Conservation (phyloP, 2,329 filamentous ascomycete genomes). For the Pseudonectria foliicola region DNA sequence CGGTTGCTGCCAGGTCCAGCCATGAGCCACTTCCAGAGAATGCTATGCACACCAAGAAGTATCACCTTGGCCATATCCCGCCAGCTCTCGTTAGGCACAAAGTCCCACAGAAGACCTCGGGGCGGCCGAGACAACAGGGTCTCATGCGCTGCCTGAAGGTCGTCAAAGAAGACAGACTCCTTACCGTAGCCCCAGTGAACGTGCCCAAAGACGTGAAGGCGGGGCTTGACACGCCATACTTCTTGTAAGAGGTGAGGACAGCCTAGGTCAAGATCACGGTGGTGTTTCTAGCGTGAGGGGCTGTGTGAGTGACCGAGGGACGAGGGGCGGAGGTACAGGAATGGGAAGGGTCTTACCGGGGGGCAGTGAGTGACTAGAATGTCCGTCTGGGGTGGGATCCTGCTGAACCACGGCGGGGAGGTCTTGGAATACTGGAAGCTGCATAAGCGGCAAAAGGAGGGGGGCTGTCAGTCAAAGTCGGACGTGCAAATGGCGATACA, state of each 20-base stretch:
- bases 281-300: slow-evolving; percentile 44
- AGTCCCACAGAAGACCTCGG: slow-evolving; percentile 37
- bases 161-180: slow-evolving; percentile 67
- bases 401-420: slow-evolving; percentile 64
- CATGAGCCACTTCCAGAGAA: slow-evolving; percentile 53
- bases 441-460: not conserved
- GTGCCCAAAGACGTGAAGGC: slow-evolving; percentile 78
- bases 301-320: no score
- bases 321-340: not conserved
- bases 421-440: slow-evolving; percentile 66
- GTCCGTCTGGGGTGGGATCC: slow-evolving; percentile 65
- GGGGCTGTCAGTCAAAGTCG: slow-evolving; percentile 3
- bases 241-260: slow-evolving; percentile 66
- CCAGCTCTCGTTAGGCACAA: slow-evolving; percentile 41
- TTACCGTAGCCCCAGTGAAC: slow-evolving; percentile 69
- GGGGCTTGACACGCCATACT: slow-evolving; percentile 65
- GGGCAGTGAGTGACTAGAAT: slow-evolving; percentile 78
- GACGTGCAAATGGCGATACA: not conserved
- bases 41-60: slow-evolving; percentile 36
- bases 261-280: slow-evolving; percentile 63
- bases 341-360: slow-evolving; percentile 39
- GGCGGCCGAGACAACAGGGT: slow-evolving; percentile 43
- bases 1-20: slow-evolving; percentile 42
- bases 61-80: slow-evolving; percentile 38
- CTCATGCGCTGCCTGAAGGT: slow-evolving; percentile 65